phyloP scores from a whole-genome alignment of 2,329 filamentous ascomycete species.

The Talaromyces sp. region DNA sequence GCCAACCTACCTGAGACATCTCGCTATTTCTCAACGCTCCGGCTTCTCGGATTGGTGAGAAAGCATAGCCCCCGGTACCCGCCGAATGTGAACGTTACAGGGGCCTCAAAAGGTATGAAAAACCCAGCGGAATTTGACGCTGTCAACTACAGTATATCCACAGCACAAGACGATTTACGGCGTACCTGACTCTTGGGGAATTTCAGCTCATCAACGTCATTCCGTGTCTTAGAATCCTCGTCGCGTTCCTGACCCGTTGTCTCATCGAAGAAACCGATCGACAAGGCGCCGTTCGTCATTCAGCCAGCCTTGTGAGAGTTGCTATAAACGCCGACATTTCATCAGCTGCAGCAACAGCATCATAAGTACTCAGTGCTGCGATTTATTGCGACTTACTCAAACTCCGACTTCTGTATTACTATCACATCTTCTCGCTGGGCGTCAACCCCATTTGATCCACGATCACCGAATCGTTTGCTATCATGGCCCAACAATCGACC shows the following conservation, averaged over 20 bases:
- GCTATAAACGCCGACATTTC: background rate
- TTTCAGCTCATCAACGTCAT: background rate
- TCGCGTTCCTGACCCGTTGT: background rate
- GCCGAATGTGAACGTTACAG: constrained; percentile 6
- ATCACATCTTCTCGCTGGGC: background rate
- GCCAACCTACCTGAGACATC: constrained; percentile 21
- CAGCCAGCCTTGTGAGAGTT: background rate
- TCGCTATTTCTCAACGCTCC: constrained; percentile 18
- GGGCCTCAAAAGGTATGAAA: constrained; percentile 4
- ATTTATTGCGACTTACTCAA: background rate
- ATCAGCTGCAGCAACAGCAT: background rate
- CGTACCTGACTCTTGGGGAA: background rate
- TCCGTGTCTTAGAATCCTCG: background rate
- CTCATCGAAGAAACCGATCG: constrained; percentile 3
- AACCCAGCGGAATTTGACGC: background rate
- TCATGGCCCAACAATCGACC: constrained; percentile 37
- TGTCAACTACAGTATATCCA: background rate
- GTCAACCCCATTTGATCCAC: background rate
- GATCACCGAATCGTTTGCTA: background rate
- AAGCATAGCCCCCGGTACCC: constrained; percentile 11
- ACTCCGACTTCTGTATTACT: background rate
- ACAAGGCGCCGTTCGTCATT: background rate
- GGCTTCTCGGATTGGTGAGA: constrained; percentile 10
- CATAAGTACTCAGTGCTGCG: background rate
- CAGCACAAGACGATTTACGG: background rate